Evolutionary conservation across 2,329 filamentous ascomycete species (phyloP).

Genomic region (Pseudogymnoascus destructans): DNA sequence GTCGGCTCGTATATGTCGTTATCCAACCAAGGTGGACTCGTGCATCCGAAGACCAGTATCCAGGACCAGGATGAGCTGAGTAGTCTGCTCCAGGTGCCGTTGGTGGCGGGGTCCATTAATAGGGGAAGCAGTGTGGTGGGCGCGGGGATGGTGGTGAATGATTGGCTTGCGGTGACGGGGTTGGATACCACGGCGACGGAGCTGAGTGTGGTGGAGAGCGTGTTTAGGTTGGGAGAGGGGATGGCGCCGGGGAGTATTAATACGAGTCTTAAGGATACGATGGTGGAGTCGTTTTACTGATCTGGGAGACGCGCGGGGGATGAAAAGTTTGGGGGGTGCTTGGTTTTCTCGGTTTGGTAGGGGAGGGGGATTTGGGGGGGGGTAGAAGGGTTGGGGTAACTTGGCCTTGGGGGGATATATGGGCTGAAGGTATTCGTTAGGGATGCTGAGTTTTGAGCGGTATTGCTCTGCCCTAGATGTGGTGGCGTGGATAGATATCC

Average conservation of each 20-base stretch:
- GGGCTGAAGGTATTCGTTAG: neutral
- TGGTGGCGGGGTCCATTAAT: conserved; percentile 90
- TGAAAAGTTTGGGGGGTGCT: neutral
- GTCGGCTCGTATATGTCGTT: conserved; percentile 95
- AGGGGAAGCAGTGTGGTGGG: conserved; percentile 89
- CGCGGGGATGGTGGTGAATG: conserved; percentile 91
- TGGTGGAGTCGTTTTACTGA: conserved; percentile 98
- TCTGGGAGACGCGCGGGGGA: neutral
- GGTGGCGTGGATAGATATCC: neutral
- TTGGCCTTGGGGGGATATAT: neutral
- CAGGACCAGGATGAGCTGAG: conserved; percentile 97
- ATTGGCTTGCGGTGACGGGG: conserved; percentile 92
- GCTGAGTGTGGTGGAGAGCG: conserved; percentile 87
- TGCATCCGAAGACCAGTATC: conserved; percentile 93
- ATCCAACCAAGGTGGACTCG: conserved; percentile 89
- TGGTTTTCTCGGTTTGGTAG: neutral
- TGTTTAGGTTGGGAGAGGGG: conserved; percentile 88
- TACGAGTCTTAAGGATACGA: conserved; percentile 84
- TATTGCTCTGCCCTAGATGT: neutral
- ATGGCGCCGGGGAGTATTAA: conserved; percentile 66
- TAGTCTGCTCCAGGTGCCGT: conserved; percentile 82
- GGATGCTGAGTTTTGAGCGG: neutral
- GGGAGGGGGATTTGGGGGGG: no score
- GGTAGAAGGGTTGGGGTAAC: neutral
- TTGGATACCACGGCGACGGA: conserved; percentile 95